Conservation (phyloP, 2,329 filamentous ascomycete species). For the Cercospora janseana region DNA sequence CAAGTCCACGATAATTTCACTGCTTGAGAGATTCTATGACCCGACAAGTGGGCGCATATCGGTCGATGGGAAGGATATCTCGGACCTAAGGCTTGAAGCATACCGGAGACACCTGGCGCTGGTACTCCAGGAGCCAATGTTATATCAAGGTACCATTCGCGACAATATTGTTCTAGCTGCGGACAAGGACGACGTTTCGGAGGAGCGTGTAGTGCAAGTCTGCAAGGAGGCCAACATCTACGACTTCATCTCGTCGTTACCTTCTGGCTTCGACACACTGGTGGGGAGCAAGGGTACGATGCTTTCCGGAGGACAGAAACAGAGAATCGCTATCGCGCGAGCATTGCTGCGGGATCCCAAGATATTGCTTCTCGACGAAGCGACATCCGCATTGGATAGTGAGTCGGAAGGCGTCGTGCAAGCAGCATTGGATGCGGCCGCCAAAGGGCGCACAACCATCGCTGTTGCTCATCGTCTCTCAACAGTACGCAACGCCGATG, state of each 20-base stretch:
- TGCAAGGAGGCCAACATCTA: constrained; percentile 54
- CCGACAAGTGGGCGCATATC: constrained; percentile 41
- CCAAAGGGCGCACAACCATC: constrained; percentile 39
- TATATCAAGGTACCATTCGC: constrained; percentile 46
- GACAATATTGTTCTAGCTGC: constrained; percentile 42
- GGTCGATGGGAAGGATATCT: constrained; percentile 59
- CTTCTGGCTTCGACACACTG: constrained; percentile 51
- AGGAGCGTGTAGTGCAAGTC: constrained; percentile 47
- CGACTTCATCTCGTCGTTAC: constrained; percentile 53
- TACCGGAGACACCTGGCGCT: constrained; percentile 46
- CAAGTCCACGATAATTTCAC: constrained; percentile 48
- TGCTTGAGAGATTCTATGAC: constrained; percentile 50
- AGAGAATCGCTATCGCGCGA: constrained; percentile 55
- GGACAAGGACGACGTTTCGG: constrained; percentile 41
- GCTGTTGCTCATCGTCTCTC: constrained; percentile 43
- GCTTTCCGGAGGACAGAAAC: constrained; percentile 56
- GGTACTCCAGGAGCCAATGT: constrained; percentile 48
- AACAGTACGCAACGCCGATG: constrained; percentile 40
- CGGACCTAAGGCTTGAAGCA: constrained; percentile 37
- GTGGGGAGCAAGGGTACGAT: constrained; percentile 50
- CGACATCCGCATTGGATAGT: constrained; percentile 60
- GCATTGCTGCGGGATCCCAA: constrained; percentile 53
- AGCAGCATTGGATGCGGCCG: constrained; percentile 60
- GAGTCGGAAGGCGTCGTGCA: constrained; percentile 66
- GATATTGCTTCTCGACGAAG: constrained; percentile 59